Evolutionary conservation across 1,284 basidiomycete genomes (phyloP).

Genomic region (Malassezia nana): DNA sequence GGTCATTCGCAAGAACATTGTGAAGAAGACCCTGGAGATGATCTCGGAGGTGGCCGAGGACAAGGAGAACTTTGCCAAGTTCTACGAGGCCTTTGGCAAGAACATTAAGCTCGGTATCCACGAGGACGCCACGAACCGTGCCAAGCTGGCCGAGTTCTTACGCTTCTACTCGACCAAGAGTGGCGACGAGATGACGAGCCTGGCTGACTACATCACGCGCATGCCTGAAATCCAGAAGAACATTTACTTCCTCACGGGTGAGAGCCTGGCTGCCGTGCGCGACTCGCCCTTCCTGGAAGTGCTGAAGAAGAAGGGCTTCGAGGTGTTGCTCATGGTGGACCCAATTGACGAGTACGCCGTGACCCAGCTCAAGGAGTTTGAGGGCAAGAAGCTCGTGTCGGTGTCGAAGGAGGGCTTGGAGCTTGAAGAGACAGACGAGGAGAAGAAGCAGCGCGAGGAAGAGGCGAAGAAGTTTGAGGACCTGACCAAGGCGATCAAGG

Average conservation of each 20-base stretch:
- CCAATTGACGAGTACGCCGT: conserved; percentile 57
- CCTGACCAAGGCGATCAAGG: conserved; percentile 91
- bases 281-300: conserved; percentile 99
- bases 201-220: conserved; percentile 99
- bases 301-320: conserved; percentile 99
- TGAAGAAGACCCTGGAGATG: conserved; percentile 95
- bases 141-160: conserved; percentile 98
- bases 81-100: conserved; percentile 69
- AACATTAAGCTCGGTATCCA: conserved; percentile 76
- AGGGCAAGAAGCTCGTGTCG: conserved; percentile 93
- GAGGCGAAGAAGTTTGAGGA: conserved; percentile 76
- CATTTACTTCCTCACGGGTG: conserved; percentile 92
- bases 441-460: conserved; percentile 83
- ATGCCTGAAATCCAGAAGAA: conserved; percentile 99
- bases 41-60: conserved; percentile 95
- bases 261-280: conserved; percentile 78
- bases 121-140: conserved; percentile 96
- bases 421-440: conserved; percentile 96
- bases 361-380: conserved; percentile 98
- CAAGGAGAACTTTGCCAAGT: conserved; percentile 98
- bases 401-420: conserved; percentile 99
- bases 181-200: conserved; percentile 77
- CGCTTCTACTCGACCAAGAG: conserved; percentile 98
- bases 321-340: conserved; percentile 89
- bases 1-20: conserved; percentile 76